Conservation (phyloP, 2,329 filamentous ascomycete genomes). For the Nannizziopsis barbatae region DNA sequence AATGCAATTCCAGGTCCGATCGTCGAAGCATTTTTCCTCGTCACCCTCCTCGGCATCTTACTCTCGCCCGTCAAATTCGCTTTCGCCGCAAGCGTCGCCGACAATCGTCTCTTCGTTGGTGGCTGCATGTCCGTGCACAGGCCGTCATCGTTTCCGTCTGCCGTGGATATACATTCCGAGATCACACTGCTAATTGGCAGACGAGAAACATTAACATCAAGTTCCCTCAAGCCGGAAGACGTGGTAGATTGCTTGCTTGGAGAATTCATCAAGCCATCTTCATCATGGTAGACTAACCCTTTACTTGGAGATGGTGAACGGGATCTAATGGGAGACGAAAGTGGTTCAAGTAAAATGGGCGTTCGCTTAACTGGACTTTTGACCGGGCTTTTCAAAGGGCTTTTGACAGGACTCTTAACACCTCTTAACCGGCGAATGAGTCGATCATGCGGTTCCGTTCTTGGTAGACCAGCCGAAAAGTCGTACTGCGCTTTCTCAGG, state of each 20-base stretch:
- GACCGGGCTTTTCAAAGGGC: conserved; percentile 18
- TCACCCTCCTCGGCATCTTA: conserved; percentile 34
- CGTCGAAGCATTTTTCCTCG: conserved; percentile 29
- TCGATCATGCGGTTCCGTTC: conserved; percentile 54
- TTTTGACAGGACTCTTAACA: conserved; percentile 23
- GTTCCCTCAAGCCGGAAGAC: conserved; percentile 40
- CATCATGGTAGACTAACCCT: conserved; percentile 44
- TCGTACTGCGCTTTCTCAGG: conserved; percentile 70
- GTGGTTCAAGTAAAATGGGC: conserved; percentile 16
- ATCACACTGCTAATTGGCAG: conserved; percentile 20
- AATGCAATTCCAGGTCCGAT: conserved; percentile 14
- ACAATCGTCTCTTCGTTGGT: conserved; percentile 18
- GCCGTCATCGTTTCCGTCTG: conserved; percentile 1
- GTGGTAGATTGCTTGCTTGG: conserved; percentile 21
- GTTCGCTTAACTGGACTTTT: conserved; percentile 20
- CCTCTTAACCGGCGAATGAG: conserved; percentile 44
- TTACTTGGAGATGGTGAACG: conserved; percentile 37
- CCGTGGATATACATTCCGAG: background rate
- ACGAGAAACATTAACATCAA: conserved; percentile 40
- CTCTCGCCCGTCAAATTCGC: conserved; percentile 23
- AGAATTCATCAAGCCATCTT: conserved; percentile 26
- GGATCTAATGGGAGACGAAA: conserved; percentile 15
- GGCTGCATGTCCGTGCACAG: conserved; percentile 23
- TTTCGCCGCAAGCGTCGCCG: conserved; percentile 17
- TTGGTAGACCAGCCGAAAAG: conserved; percentile 68